Evolutionary conservation across 2,329 filamentous ascomycete species (phyloP).

Genomic region (Orbilia oligospora): DNA sequence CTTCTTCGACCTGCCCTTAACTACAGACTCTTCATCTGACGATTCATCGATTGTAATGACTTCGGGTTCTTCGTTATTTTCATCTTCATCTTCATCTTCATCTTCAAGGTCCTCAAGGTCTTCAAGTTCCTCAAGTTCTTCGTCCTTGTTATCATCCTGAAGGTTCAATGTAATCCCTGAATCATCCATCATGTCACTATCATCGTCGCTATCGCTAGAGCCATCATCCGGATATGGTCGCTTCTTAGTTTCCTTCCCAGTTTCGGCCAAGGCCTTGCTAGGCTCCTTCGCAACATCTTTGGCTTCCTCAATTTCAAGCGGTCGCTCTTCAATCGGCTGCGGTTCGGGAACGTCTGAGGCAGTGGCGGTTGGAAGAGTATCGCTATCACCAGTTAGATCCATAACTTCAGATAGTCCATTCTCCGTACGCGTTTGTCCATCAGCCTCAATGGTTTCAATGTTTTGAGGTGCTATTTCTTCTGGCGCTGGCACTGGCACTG

Average conservation of each 20-base stretch:
- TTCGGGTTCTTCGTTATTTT: slow-evolving; percentile 10
- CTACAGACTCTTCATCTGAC: slow-evolving; percentile 42
- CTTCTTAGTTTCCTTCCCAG: slow-evolving; percentile 15
- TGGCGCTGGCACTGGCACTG: too few relatives aligned
- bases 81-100: slow-evolving; percentile 21
- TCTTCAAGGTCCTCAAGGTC: too few relatives aligned
- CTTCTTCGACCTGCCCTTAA: slow-evolving; percentile 52
- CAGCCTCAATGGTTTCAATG: neutral
- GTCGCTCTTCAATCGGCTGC: neutral
- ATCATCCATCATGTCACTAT: slow-evolving; percentile 59
- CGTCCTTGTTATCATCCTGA: slow-evolving; percentile 37
- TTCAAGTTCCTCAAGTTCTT: neutral
- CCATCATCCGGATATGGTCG: slow-evolving; percentile 23
- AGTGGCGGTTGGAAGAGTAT: neutral
- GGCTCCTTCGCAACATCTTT: slow-evolving; percentile 22
- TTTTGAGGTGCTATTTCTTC: neutral
- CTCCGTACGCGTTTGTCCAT: slow-evolving; percentile 7
- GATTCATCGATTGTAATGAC: slow-evolving; percentile 50
- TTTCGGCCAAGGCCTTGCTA: slow-evolving; percentile 21
- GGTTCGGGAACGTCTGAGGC: neutral
- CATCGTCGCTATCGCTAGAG: slow-evolving; percentile 53
- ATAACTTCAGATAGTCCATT: slow-evolving; percentile 17
- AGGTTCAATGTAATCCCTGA: slow-evolving; percentile 59
- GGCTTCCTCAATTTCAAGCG: slow-evolving; percentile 33
- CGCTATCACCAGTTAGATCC: slow-evolving; percentile 29